These are phyloP conservation scores for Isatis lusitanica DNA, from an alignment of 441 rosid species.

Conservation along the genomic window DNA sequence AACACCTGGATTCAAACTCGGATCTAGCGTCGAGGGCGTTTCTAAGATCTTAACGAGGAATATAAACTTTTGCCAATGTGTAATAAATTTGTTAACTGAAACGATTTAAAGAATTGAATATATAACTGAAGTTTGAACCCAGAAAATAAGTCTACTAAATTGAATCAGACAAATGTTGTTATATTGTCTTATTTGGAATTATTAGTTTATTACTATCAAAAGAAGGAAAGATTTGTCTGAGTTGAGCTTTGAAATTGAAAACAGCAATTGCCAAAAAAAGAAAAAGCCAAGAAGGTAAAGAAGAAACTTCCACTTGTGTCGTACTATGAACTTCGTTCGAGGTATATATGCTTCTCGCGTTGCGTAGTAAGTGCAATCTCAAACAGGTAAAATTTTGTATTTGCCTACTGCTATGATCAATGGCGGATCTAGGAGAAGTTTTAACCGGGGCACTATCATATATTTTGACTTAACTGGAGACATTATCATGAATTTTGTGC, in stretches of 20 bases:
- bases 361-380: background rate
- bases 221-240: background rate
- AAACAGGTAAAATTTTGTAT: background rate
- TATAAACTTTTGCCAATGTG: background rate
- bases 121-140: background rate
- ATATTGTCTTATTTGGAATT: background rate
- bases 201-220: background rate
- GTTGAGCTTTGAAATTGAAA: background rate
- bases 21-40: slow-evolving; percentile 3
- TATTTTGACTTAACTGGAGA: too few relatives aligned
- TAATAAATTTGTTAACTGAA: background rate
- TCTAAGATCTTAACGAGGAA: background rate
- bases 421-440: too few relatives aligned
- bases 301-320: background rate
- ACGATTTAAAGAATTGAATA: background rate
- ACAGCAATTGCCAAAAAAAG: background rate
- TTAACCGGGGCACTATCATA: too few relatives aligned
- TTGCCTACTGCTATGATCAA: background rate
- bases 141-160: background rate
- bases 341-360: background rate
- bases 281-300: background rate
- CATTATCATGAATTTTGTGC: too few relatives aligned
- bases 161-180: background rate
- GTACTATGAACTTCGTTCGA: too few relatives aligned
- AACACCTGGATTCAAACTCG: background rate